A percentile compares a stretch with the other conserved stretches of the same genome.
These are phyloP conservation scores for Sabuloglossum arenarium DNA, from an alignment of 495 filamentous ascomycete species.

Conservation along the genomic window DNA sequence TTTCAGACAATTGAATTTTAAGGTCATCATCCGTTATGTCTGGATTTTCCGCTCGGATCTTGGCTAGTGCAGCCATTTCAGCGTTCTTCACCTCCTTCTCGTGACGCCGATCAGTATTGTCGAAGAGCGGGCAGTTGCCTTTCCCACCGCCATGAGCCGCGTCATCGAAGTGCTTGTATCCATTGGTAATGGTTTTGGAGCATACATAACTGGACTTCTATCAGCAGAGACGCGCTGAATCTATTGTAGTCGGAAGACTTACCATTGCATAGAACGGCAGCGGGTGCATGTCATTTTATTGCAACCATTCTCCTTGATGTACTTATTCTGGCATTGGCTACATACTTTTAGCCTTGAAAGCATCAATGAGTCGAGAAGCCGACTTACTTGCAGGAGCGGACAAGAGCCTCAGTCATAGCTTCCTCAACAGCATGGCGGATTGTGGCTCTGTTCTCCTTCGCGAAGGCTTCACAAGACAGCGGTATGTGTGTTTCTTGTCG, in stretches of 20 bases:
- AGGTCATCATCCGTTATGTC: constrained; percentile 34
- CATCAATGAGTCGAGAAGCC: neutral
- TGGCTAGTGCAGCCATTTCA: constrained; percentile 34
- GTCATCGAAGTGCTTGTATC: constrained; percentile 29
- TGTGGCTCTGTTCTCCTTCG: constrained; percentile 33
- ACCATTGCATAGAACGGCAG: constrained; percentile 40
- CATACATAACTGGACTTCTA: constrained; percentile 37
- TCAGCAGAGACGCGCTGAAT: constrained; percentile 6
- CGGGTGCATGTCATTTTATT: constrained; percentile 60
- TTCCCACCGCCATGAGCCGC: constrained; percentile 18
- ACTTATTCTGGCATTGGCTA: constrained; percentile 29
- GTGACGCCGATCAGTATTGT: constrained; percentile 38
- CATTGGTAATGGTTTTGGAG: constrained; percentile 29
- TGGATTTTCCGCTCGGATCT: constrained; percentile 36
- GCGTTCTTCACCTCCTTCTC: constrained; percentile 44
- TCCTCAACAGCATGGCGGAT: constrained; percentile 54
- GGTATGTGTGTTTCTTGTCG: constrained; percentile 54
- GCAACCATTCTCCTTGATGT: constrained; percentile 60
- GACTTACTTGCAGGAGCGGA: constrained; percentile 51
- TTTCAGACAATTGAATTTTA: constrained; percentile 34
- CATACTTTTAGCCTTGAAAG: constrained; percentile 10
- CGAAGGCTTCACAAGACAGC: constrained; percentile 45
- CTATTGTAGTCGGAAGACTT: neutral
- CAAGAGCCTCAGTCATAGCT: constrained; percentile 60
- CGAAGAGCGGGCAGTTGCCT: constrained; percentile 44